A percentile compares a stretch with the other conserved stretches of the same genome.
Conservation (phyloP, 306 rosid genomes). For the Geum urbanum region DNA sequence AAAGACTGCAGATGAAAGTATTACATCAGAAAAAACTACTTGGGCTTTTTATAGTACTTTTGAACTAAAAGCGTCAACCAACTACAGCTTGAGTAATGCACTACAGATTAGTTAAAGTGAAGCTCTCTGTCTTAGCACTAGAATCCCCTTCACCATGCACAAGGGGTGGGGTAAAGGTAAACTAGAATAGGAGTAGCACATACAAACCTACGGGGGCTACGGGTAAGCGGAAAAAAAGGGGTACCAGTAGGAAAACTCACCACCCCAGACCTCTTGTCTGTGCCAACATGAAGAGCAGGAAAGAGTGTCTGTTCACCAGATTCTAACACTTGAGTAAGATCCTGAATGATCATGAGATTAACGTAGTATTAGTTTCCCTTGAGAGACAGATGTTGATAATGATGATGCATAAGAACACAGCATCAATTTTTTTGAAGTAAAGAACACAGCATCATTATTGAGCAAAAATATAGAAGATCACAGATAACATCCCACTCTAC, state of each 20-base stretch:
- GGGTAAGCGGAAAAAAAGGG: background rate
- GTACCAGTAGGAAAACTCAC: constrained; percentile 48
- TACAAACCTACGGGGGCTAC: background rate
- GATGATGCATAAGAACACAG: background rate
- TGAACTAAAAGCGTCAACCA: background rate
- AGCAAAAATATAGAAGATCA: background rate
- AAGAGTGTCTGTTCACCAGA: constrained; percentile 85
- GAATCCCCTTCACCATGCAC: background rate
- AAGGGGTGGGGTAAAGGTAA: background rate
- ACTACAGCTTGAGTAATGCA: constrained; percentile 1
- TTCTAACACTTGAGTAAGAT: constrained; percentile 53
- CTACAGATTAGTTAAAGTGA: background rate
- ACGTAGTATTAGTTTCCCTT: background rate
- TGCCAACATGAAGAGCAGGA: constrained; percentile 77
- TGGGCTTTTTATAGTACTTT: background rate
- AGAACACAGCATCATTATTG: background rate
- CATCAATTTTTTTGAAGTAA: too few species aligned
- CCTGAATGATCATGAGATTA: constrained; percentile 45
- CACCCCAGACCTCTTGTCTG: constrained; percentile 64
- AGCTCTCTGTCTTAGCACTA: background rate
- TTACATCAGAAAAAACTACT: constrained; percentile 1
- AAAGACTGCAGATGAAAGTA: constrained; percentile 67
- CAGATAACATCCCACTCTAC: constrained; percentile 1
- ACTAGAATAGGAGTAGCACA: background rate
- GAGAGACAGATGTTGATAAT: constrained; percentile 13